Evolutionary conservation across 73 alveolate genomes (phyloP).

Genomic region (Halteria grandinella): DNA sequence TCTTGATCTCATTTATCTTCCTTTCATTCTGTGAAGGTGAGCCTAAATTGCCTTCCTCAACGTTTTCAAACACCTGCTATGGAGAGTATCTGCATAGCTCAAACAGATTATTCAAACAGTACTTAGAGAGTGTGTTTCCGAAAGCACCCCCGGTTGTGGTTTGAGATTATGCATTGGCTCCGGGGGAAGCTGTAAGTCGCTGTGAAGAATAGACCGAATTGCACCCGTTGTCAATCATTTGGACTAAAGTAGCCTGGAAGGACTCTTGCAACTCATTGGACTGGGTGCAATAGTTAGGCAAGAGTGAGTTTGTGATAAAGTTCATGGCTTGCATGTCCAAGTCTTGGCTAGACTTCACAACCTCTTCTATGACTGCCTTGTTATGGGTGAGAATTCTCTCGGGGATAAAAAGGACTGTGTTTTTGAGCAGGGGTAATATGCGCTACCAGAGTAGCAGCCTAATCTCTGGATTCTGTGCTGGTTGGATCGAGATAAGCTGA

Average conservation of each 20-base stretch:
- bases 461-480: no score
- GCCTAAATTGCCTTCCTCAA: constrained; percentile 22
- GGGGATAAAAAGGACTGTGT: constrained; percentile 33
- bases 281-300: constrained; percentile 58
- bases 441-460: constrained; percentile 34
- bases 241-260: constrained; percentile 53
- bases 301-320: constrained; percentile 61
- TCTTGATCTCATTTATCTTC: constrained; percentile 62
- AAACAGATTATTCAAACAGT: constrained; percentile 76
- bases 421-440: constrained; percentile 21
- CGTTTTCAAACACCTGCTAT: constrained; percentile 52
- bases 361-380: constrained; percentile 74
- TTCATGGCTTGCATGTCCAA: constrained; percentile 73
- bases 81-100: constrained; percentile 70
- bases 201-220: constrained; percentile 45
- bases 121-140: constrained; percentile 59
- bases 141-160: constrained; percentile 33
- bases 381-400: constrained; percentile 52
- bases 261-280: constrained; percentile 39
- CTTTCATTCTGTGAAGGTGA: constrained; percentile 29
- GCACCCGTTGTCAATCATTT: constrained; percentile 68
- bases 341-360: constrained; percentile 57
- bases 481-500: no score
- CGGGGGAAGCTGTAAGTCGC: no score
- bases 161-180: no score